A percentile compares a stretch with the other conserved stretches of the same genome.
Evolutionary conservation across 768 basidiomycete genomes (phyloP).

Genomic region (Brasilioporus rufonigricans): DNA sequence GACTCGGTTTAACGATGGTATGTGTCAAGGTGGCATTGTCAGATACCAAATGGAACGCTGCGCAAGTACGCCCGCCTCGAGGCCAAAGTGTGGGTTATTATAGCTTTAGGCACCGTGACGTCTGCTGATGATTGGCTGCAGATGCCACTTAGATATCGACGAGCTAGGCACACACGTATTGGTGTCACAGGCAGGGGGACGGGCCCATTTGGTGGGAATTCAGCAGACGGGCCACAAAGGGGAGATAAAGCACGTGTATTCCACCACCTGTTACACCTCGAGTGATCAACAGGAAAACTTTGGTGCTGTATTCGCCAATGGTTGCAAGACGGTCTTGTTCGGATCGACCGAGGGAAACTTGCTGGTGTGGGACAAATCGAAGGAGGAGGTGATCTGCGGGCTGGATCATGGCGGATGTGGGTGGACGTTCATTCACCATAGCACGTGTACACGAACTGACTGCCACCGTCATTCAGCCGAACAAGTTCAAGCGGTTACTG

Average conservation of each 20-base stretch:
- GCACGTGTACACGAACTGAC: conserved; percentile 7
- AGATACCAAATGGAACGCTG: conserved; percentile 64
- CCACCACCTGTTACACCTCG: conserved; percentile 34
- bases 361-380: conserved; percentile 61
- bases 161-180: conserved; percentile 49
- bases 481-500: conserved; percentile 34
- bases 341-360: conserved; percentile 55
- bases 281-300: conserved; percentile 35
- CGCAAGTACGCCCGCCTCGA: conserved; percentile 58
- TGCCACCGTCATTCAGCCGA: conserved; percentile 22
- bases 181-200: conserved; percentile 50
- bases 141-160: conserved; percentile 54
- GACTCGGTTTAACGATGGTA: conserved; percentile 11
- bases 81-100: conserved; percentile 50
- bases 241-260: conserved; percentile 51
- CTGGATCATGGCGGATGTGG: conserved; percentile 60
- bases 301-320: conserved; percentile 53
- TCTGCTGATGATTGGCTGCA: conserved; percentile 25
- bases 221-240: conserved; percentile 49
- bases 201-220: conserved; percentile 51
- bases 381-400: conserved; percentile 52
- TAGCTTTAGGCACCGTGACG: not conserved
- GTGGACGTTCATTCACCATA: conserved; percentile 11
- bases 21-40: conserved; percentile 58
- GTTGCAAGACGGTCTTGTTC: conserved; percentile 54